These are phyloP conservation scores for Aspergillus flavus DNA, from an alignment of 2,329 filamentous ascomycete genomes.

Conservation along the genomic window DNA sequence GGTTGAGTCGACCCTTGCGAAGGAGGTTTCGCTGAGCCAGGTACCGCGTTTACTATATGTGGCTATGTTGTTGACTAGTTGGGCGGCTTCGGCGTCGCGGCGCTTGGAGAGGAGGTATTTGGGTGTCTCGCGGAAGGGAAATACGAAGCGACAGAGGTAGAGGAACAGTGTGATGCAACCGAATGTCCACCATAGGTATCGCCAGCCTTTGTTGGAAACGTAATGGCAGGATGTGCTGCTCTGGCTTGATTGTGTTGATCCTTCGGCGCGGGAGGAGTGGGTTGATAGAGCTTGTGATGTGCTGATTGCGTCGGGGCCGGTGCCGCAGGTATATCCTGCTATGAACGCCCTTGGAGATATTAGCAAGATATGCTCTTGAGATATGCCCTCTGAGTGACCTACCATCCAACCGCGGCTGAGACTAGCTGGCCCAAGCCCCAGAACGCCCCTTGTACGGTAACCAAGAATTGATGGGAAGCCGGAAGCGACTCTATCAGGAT, in stretches of 20 bases:
- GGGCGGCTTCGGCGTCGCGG: constrained; percentile 21
- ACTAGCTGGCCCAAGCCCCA: constrained; percentile 24
- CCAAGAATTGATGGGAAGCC: constrained; percentile 23
- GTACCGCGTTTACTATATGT: constrained; percentile 18
- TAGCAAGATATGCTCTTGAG: neutral
- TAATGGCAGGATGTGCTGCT: constrained; percentile 22
- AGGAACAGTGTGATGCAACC: constrained; percentile 25
- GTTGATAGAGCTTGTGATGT: constrained; percentile 11
- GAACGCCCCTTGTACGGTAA: constrained; percentile 20
- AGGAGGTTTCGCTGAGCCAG: constrained; percentile 22
- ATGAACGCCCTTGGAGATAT: constrained; percentile 22
- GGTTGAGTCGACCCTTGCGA: constrained; percentile 22
- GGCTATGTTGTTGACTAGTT: constrained; percentile 24
- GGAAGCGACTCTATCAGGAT: constrained; percentile 23
- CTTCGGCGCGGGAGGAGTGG: neutral
- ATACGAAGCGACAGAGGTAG: constrained; percentile 21
- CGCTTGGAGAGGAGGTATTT: constrained; percentile 21
- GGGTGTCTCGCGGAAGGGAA: constrained; percentile 22
- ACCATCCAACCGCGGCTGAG: constrained; percentile 23
- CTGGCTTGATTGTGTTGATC: constrained; percentile 4
- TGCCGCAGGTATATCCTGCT: constrained; percentile 24
- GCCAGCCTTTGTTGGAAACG: constrained; percentile 27
- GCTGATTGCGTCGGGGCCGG: constrained; percentile 22
- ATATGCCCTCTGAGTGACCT: neutral
- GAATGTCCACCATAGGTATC: constrained; percentile 28